Conservation (phyloP, 306 rosid genomes). For the Cyamopsis tetragonoloba region DNA sequence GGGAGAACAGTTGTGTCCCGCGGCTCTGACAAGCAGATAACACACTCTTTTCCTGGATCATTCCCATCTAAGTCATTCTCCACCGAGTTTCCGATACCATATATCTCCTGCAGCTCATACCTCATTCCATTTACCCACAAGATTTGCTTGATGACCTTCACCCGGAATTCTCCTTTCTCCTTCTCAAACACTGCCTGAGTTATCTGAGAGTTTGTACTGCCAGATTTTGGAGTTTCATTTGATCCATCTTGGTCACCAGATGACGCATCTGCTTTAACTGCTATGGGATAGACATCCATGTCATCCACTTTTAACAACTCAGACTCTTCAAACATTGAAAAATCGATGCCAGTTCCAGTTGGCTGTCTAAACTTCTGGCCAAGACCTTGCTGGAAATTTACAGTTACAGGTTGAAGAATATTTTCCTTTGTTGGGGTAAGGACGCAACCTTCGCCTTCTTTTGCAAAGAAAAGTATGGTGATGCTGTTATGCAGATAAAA, state of each 20-base stretch:
- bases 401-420: constrained; percentile 56
- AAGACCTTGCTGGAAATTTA: constrained; percentile 78
- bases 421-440: constrained; percentile 62
- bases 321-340: constrained; percentile 64
- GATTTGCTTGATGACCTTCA: constrained; percentile 81
- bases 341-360: constrained; percentile 68
- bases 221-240: constrained; percentile 43
- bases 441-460: constrained; percentile 78
- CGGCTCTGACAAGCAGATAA: constrained; percentile 96
- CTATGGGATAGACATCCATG: constrained; percentile 66
- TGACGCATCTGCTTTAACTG: constrained; percentile 82
- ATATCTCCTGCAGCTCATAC: constrained; percentile 95
- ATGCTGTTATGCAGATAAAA: constrained; percentile 58
- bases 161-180: constrained; percentile 80
- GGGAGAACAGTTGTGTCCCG: constrained; percentile 95
- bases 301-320: constrained; percentile 61
- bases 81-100: constrained; percentile 89
- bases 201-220: constrained; percentile 64
- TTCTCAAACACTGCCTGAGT: constrained; percentile 89
- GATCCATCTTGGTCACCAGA: constrained; percentile 45
- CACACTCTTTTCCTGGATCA: constrained; percentile 96
- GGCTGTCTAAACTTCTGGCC: constrained; percentile 93
- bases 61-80: constrained; percentile 77
- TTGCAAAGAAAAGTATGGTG: constrained; percentile 77
- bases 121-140: constrained; percentile 85